Conservation (phyloP, 805 yeast genomes). For the Candida arabinofermentans region DNA sequence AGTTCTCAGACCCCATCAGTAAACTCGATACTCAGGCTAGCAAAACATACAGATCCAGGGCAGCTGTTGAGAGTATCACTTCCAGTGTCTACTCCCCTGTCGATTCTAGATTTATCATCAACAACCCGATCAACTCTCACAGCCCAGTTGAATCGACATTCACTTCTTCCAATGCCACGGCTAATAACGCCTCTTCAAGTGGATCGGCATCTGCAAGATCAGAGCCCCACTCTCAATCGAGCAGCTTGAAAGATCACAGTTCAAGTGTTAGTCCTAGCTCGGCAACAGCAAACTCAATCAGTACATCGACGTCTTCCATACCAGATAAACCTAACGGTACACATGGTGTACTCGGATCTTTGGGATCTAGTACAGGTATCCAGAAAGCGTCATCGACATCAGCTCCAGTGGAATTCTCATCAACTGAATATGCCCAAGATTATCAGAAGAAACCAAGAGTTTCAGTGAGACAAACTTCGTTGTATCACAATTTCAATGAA, state of each 20-base stretch:
- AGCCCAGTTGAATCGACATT: background rate
- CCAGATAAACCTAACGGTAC: too few species aligned
- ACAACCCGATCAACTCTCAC: background rate
- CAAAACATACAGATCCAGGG: background rate
- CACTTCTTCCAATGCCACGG: background rate
- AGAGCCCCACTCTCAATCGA: too few species aligned
- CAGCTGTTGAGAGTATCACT: background rate
- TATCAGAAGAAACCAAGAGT: conserved; percentile 22
- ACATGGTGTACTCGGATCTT: too few species aligned
- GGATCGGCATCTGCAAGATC: too few species aligned
- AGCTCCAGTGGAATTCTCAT: too few species aligned
- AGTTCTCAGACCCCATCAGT: too few species aligned
- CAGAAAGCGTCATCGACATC: too few species aligned
- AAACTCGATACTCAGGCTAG: too few species aligned
- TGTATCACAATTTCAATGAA: conserved; percentile 19
- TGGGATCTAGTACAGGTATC: too few species aligned
- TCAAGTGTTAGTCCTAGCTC: background rate
- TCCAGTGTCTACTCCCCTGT: background rate
- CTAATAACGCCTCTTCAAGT: too few species aligned
- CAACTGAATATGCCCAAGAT: too few species aligned
- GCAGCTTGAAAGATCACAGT: background rate
- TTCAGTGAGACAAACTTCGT: conserved; percentile 26
- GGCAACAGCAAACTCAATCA: background rate
- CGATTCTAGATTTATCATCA: background rate
- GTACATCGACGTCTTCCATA: background rate